Evolutionary conservation across 179 eudicot species (phyloP), one percentile per base, ranked within the genome.

Genomic region (Silene vulgaris): DNA sequence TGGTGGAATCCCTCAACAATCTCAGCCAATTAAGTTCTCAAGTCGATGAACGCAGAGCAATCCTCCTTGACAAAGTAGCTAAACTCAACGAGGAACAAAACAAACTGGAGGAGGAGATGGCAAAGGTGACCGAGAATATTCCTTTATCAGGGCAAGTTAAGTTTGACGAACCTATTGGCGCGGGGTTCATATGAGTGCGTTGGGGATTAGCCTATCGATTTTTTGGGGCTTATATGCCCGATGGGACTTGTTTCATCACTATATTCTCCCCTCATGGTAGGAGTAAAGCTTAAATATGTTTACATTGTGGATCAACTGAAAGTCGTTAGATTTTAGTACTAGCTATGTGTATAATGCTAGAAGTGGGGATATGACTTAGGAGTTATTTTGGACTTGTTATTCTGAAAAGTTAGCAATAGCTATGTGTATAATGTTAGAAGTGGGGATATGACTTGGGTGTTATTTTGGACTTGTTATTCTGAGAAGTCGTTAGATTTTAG

Each of bases 161-260:
- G 37, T 30, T 69, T n/a, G 75, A 77, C 6, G 43, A 75, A 19
- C 63, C 64, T 32, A 8, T 75, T 30, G 78, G 64, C 4, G 8
- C 3, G 14, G 72, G 72, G n/a, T 8, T 74, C 17, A 62, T 57
- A 20, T 62, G 14, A 74, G 20, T 21, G 37, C 21, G 54, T 35
- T 59, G 30, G 64, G 12, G 16, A 17, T 32, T 3, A 2, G 65
- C n/a, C 45, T 1, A 0, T 50, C 56, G 12, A 9, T 48, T 1
- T 0, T 12, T 13, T 48, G 56, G 14, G 16, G 26, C 26, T 23
- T 23, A 23, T 43, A 43, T 43, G 50, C 11, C 8, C 8, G 1
- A 1, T 43, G 7, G 50, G 8, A 9, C 50, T 9, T 9, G 50
- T 43, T 9, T 0, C 50, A 7, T 7, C 56, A 0, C 57, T 14